A percentile compares a stretch with the other conserved stretches of the same genome.
Conservation (phyloP, 495 filamentous ascomycete genomes). For the Cladorrhinum samala region DNA sequence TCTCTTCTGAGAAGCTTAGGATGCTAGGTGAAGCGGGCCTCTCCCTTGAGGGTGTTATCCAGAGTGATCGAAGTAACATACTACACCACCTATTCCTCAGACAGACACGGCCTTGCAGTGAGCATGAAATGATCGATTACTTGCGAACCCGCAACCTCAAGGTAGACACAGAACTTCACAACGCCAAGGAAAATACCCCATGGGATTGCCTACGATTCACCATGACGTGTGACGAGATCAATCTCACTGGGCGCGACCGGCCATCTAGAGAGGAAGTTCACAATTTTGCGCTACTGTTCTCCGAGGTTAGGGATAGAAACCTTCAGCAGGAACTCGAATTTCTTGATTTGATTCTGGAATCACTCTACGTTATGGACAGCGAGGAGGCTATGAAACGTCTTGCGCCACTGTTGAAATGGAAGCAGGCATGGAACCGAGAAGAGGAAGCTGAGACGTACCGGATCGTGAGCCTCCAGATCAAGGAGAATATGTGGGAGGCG, state of each 20-base stretch:
- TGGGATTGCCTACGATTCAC: neutral
- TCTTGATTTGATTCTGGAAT: neutral
- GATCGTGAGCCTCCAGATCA: neutral
- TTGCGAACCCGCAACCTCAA: neutral
- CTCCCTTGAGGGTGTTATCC: no score
- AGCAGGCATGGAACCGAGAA: neutral
- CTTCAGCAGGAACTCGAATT: neutral
- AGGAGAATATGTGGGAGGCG: neutral
- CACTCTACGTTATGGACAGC: neutral
- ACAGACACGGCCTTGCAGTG: neutral
- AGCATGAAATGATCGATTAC: neutral
- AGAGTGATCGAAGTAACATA: no score
- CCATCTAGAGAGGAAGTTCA: neutral
- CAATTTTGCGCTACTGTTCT: neutral
- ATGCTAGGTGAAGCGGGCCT: no score
- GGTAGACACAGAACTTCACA: neutral
- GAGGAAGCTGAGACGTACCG: neutral
- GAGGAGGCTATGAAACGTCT: neutral
- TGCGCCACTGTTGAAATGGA: neutral
- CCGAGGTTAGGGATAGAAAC: neutral
- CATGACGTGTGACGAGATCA: neutral
- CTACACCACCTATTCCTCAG: no score
- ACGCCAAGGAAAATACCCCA: neutral
- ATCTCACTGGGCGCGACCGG: neutral
- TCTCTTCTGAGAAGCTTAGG: no score